phyloP scores from a whole-genome alignment of 2,329 filamentous ascomycete species.

The Exophiala sideris region DNA sequence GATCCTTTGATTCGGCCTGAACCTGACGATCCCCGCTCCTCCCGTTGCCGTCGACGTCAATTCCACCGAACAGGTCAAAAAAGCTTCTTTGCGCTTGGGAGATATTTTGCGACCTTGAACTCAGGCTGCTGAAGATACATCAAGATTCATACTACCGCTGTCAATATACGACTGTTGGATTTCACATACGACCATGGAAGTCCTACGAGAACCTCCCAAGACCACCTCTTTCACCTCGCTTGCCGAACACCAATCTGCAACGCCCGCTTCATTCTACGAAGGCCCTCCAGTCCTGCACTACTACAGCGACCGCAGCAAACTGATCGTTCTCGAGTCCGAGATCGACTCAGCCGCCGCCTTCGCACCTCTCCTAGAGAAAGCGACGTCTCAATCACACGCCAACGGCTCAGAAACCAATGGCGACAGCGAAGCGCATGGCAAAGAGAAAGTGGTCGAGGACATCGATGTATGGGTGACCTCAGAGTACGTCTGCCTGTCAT shows the following conservation, averaged over 20 bases:
- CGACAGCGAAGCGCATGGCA: conserved; percentile 10
- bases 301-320: conserved; percentile 43
- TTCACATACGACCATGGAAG: conserved; percentile 39
- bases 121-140: too few species aligned
- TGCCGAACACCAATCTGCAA: conserved; percentile 46
- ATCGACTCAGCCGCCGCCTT: conserved; percentile 36
- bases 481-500: conserved; percentile 35
- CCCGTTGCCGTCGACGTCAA: too few species aligned
- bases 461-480: conserved; percentile 49
- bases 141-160: background rate
- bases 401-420: conserved; percentile 23
- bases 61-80: background rate
- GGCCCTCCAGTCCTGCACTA: conserved; percentile 48
- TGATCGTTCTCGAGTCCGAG: conserved; percentile 42
- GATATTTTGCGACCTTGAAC: too few species aligned
- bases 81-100: too few species aligned
- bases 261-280: conserved; percentile 46
- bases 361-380: conserved; percentile 20
- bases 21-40: too few species aligned
- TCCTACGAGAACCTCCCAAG: conserved; percentile 38
- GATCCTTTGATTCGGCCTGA: too few species aligned
- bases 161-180: background rate
- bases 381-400: conserved; percentile 10
- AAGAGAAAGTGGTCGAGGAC: conserved; percentile 35
- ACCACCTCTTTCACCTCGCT: conserved; percentile 42